Conservation (phyloP, 441 rosid species). For the Macaranga tanarius region DNA sequence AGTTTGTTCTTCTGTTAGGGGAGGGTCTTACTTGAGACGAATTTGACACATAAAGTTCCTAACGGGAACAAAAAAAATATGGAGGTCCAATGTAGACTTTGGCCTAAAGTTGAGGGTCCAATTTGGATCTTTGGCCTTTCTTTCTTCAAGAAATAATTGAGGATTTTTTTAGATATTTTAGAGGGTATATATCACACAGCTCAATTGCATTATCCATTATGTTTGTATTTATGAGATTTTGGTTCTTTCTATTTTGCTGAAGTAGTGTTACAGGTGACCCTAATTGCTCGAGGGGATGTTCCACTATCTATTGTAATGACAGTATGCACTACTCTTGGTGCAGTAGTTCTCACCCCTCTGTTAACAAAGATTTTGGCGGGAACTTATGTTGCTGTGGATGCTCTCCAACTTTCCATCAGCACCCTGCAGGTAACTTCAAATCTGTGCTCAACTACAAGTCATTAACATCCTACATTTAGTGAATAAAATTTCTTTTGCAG, state of each 20-base stretch:
- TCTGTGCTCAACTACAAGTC: not conserved
- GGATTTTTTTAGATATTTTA: not conserved
- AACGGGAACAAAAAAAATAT: no score
- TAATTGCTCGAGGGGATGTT: slow-evolving; percentile 69
- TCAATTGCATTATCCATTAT: slow-evolving; percentile 4
- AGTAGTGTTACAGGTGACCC: slow-evolving; percentile 59
- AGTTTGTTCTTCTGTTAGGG: no score
- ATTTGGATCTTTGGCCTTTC: no score
- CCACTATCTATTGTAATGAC: slow-evolving; percentile 65
- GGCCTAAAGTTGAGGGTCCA: no score
- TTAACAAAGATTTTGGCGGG: slow-evolving; percentile 55
- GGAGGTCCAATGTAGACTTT: no score
- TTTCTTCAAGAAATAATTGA: not conserved
- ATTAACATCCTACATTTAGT: not conserved
- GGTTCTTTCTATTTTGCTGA: slow-evolving; percentile 33
- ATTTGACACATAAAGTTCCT: no score
- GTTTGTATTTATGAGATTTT: slow-evolving; percentile 9
- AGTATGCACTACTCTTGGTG: slow-evolving; percentile 56
- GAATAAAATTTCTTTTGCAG: slow-evolving; percentile 27
- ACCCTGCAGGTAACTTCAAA: slow-evolving; percentile 49
- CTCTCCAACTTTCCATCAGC: slow-evolving; percentile 56
- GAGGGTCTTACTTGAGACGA: no score
- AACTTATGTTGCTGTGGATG: slow-evolving; percentile 64
- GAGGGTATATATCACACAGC: not conserved
- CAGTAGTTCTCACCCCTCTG: slow-evolving; percentile 59